Percentiles rank a stretch among this genome's conserved stretches.
Conservation (phyloP, 1,284 basidiomycete genomes). For the Leccinum pallidistipes region DNA sequence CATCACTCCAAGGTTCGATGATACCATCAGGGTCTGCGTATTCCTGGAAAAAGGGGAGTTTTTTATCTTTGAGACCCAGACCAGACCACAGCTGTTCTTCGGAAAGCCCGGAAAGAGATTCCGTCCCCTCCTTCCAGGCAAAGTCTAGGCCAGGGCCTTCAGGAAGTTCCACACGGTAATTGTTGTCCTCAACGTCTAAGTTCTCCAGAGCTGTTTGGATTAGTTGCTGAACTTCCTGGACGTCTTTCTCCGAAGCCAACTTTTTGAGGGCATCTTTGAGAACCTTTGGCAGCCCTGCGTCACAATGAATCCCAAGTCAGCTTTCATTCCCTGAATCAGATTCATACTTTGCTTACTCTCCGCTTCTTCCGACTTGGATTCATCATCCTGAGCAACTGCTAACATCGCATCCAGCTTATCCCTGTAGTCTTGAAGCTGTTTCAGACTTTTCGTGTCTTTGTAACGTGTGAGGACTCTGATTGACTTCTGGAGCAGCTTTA, state of each 20-base stretch:
- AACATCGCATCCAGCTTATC: too few relatives aligned
- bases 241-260: not conserved
- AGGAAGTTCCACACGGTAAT: not conserved
- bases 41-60: not conserved
- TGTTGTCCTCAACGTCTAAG: not conserved
- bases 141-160: not conserved
- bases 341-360: not conserved
- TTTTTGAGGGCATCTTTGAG: not conserved
- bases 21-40: not conserved
- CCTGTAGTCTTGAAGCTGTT: too few relatives aligned
- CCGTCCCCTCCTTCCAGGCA: not conserved
- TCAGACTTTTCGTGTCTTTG: too few relatives aligned
- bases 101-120: not conserved
- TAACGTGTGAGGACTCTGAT: too few relatives aligned
- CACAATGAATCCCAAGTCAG: not conserved
- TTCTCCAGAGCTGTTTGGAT: not conserved
- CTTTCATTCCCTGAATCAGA: not conserved
- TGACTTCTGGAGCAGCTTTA: too few relatives aligned
- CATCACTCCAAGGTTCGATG: not conserved
- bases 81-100: not conserved
- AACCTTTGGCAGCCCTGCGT: not conserved
- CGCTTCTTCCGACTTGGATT: not conserved
- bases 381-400: not conserved
- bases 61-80: not conserved
- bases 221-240: not conserved